Base-by-base conservation (phyloP, 2,329 filamentous ascomycete species). In the Tolypocladium tundrense region DNA sequence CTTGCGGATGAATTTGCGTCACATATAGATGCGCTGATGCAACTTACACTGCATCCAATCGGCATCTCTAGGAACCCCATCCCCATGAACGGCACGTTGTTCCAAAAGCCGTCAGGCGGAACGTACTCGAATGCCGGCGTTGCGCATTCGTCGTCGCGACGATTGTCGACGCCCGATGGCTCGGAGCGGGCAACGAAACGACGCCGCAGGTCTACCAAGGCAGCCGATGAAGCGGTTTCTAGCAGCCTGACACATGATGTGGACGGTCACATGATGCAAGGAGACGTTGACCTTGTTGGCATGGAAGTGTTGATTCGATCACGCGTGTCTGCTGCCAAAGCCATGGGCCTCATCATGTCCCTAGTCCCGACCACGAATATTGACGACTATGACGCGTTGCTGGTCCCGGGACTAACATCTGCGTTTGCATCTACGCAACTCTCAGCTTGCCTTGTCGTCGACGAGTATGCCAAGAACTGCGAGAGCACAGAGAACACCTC, bases 181-280 rank as follows among this genome's bases (percentile, higher is more conserved):
- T 73, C 77, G 14, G 84, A 90, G 59, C 82, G 88, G 60, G 79
- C 85, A 16, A 77, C 86, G 2, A 90, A 94, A 73, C 86, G 90
- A 62, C 83, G 91, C 40, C 86, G 91, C 60, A 95, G 91, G 72
- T 89, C 89, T 0, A 86, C 89, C n/a, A 96, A 95, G 76, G 75
- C 83, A 24, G 90, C 41, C 37, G 56, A 94, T 57, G 88, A 92
- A 35, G 73, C 81, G 10, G 76, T 82, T 1, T 75, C 82, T 1
- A 74, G 81, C 4, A 82, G 77, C n/a, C 77, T 88, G n/a, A 84
- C 88, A 1, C 94, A 99, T 72, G 96, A 99, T 70, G 91, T 99
- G 21, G 94, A 99, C 70, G 94, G 92, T 11, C 92, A 96, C 64
- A 97, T 99, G 88, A 91, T 99, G 78, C 90, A 93, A 69, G 94